These are phyloP conservation scores for Rosellinia necatrix DNA, from an alignment of 2,329 filamentous ascomycete species.

Conservation along the genomic window DNA sequence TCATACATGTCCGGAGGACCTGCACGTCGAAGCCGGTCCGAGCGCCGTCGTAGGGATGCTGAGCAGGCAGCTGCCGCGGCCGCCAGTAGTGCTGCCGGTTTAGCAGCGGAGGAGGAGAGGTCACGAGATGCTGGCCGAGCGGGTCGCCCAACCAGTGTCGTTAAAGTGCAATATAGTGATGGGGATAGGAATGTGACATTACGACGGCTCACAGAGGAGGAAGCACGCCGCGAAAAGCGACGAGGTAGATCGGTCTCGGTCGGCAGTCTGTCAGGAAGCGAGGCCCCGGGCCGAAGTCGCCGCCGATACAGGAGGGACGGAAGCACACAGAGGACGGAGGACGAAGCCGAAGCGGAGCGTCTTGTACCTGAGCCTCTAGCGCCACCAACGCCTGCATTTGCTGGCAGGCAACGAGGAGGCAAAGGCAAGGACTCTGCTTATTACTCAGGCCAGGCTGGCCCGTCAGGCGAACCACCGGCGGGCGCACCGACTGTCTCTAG, in stretches of 20 bases:
- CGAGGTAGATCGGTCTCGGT: slow-evolving; percentile 54
- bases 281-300: slow-evolving; percentile 53
- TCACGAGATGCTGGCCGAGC: slow-evolving; percentile 47
- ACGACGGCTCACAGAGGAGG: slow-evolving; percentile 64
- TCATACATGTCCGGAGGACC: slow-evolving; percentile 48
- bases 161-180: slow-evolving; percentile 65
- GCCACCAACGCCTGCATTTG: slow-evolving; percentile 62
- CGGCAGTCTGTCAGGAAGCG: slow-evolving; percentile 62
- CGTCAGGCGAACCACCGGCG: slow-evolving; percentile 46
- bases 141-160: slow-evolving; percentile 59
- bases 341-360: slow-evolving; percentile 51
- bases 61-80: slow-evolving; percentile 54
- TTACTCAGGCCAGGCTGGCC: slow-evolving; percentile 57
- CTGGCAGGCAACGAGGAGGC: slow-evolving; percentile 51
- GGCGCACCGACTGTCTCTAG: slow-evolving; percentile 53
- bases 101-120: slow-evolving; percentile 55
- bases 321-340: slow-evolving; percentile 50
- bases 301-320: slow-evolving; percentile 60
- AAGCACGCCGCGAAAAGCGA: slow-evolving; percentile 51
- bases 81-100: slow-evolving; percentile 51
- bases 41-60: slow-evolving; percentile 51
- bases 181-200: slow-evolving; percentile 65
- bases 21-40: slow-evolving; percentile 50
- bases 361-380: slow-evolving; percentile 49
- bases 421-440: slow-evolving; percentile 67